Conservation (phyloP, 495 filamentous ascomycete genomes). For the Tuber aestivum region DNA sequence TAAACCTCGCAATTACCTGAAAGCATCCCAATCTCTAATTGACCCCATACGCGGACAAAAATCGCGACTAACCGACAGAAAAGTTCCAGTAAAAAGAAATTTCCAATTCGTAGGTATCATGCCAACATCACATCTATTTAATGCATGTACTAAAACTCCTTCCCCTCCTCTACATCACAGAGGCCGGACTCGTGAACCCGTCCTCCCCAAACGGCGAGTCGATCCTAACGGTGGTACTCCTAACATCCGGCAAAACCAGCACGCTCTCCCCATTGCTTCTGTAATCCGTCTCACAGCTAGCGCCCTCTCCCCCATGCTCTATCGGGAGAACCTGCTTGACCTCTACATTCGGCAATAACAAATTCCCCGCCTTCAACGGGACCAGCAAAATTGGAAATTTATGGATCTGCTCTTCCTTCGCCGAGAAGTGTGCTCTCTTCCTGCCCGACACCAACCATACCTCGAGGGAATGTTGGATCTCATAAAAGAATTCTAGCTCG, state of each 20-base stretch:
- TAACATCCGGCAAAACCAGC: constrained; percentile 66
- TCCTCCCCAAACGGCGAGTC: constrained; percentile 34
- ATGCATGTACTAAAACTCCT: not conserved
- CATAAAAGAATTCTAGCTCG: constrained; percentile 72
- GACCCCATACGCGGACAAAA: not conserved
- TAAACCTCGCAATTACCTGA: not conserved
- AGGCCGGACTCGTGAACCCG: constrained; percentile 25
- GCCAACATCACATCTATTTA: not conserved
- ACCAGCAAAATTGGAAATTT: constrained; percentile 61
- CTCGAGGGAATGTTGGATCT: constrained; percentile 68
- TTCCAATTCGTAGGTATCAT: not conserved
- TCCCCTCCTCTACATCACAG: not conserved
- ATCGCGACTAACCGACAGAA: not conserved
- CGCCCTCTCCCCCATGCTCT: constrained; percentile 31
- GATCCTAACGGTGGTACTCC: constrained; percentile 47
- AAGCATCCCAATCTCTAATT: not conserved
- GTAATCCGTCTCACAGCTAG: constrained; percentile 69
- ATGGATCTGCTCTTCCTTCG: constrained; percentile 50
- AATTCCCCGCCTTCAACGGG: constrained; percentile 67
- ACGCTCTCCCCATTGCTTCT: constrained; percentile 69
- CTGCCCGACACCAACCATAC: constrained; percentile 80
- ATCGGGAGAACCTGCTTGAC: constrained; percentile 50
- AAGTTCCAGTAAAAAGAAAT: not conserved
- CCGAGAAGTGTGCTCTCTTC: constrained; percentile 68
- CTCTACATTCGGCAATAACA: constrained; percentile 71